A percentile compares a stretch with the other conserved stretches of the same genome.
phyloP scores from a whole-genome alignment of 2,329 filamentous ascomycete genomes.

The Orbilia javanica region DNA sequence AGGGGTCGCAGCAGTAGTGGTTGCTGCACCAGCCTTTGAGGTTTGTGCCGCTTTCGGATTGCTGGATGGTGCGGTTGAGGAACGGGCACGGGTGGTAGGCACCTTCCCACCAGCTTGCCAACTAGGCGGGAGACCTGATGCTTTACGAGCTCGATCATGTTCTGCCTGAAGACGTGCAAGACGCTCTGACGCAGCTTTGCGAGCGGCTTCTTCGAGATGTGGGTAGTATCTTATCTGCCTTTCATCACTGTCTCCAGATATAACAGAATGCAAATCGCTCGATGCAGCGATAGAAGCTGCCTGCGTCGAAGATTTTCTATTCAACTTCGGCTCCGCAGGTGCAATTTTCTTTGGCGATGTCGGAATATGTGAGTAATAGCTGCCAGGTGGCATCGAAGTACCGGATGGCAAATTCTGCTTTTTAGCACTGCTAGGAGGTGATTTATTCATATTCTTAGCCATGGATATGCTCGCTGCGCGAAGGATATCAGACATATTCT shows the following conservation, averaged over 20 bases:
- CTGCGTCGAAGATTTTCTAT: slow-evolving; percentile 29
- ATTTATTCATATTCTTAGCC: slow-evolving; percentile 50
- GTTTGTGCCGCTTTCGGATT: neutral
- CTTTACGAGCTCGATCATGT: slow-evolving; percentile 52
- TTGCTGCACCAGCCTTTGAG: slow-evolving; percentile 2
- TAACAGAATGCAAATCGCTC: slow-evolving; percentile 32
- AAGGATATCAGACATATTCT: slow-evolving; percentile 47
- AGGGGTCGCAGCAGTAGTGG: slow-evolving; percentile 1
- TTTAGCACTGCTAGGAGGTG: slow-evolving; percentile 20
- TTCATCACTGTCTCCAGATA: slow-evolving; percentile 26
- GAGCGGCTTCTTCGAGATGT: slow-evolving; percentile 57
- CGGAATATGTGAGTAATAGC: slow-evolving; percentile 50
- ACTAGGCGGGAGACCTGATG: slow-evolving; percentile 44
- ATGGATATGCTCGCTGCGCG: slow-evolving; percentile 47
- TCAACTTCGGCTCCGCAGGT: slow-evolving; percentile 12
- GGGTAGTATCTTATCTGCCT: slow-evolving; percentile 49
- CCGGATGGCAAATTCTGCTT: neutral
- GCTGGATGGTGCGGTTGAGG: slow-evolving; percentile 13
- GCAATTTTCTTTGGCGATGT: slow-evolving; percentile 36
- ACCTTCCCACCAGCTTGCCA: slow-evolving; percentile 28
- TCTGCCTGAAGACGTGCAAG: slow-evolving; percentile 49
- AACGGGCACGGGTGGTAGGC: slow-evolving; percentile 16
- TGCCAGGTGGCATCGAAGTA: slow-evolving; percentile 41
- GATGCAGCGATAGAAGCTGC: slow-evolving; percentile 49
- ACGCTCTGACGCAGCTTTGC: slow-evolving; percentile 51